Base-by-base conservation (phyloP, 495 filamentous ascomycete species). In the Entonaema liquescens region DNA sequence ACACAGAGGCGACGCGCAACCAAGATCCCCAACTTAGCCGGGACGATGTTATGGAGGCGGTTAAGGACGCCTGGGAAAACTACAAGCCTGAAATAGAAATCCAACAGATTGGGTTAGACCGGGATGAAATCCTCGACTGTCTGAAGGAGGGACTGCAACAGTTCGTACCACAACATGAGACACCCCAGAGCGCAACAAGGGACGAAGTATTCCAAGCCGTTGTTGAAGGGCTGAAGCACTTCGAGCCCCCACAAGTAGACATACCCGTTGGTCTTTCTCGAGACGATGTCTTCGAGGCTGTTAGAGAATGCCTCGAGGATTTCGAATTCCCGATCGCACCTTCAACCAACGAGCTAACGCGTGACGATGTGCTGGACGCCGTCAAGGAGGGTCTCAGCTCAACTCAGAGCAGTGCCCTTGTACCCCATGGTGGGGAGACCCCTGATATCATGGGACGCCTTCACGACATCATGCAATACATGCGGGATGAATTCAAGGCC, bases 71-170 rank as follows among this genome's bases (percentile, higher is more conserved):
- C 2, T 96, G 92, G 89, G 93, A 97, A 73, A 90, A 88, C 5
- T 96, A 94, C 79, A 94, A 95, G 77, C 94, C 94, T 1, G 92
- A 98, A 67, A 93, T 98, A 40, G 91, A 95, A 72, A 80, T 96
- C 12, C 89, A 97, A 71, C 93, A 96, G 72, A 92, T 94, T 65
- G 94, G 93, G 7, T 82, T 98, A 7, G 93, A 97, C 72, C 85
- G 92, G 6, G 93, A 96, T 21, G 94, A 98, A 70, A 90, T 98
- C 29, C 85, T 98, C 0, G 88, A 91, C 29, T 94, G 92, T 69
- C 83, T 98, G 23, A 86, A 89, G 65, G 91, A 98, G 77, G 94
- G 94, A 5, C 83, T 98, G 8, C 89, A 91, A 69, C 85, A 90
- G 31, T 94, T 94, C 68, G 85, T 88, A 40, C 89, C 89, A 1